Conservation (phyloP, 257 asterid genomes). For the Salvia miltiorrhiza region DNA sequence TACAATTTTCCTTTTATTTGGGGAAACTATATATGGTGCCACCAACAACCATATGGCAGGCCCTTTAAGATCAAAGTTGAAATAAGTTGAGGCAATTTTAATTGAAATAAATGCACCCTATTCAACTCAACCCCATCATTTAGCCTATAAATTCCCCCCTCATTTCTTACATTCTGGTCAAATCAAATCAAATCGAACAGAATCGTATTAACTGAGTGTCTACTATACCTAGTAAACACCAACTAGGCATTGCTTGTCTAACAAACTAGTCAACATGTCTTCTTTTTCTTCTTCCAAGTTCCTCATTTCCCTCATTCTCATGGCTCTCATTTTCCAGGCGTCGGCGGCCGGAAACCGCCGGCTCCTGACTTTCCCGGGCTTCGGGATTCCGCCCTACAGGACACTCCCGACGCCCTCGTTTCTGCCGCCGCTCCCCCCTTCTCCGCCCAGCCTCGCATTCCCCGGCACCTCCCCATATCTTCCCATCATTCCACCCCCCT, state of each 20-base stretch:
- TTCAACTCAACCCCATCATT: background rate
- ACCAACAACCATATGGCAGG: constrained; percentile 14
- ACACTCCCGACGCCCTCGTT: background rate
- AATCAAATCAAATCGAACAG: background rate
- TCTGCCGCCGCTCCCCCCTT: background rate
- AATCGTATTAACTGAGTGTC: background rate
- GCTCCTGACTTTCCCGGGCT: constrained; percentile 20
- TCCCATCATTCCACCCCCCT: constrained; percentile 13
- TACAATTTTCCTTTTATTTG: background rate
- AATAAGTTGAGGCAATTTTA: constrained; percentile 13
- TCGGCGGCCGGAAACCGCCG: constrained; percentile 24
- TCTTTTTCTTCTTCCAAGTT: constrained; percentile 25
- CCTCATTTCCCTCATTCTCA: constrained; percentile 13
- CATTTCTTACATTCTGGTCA: background rate
- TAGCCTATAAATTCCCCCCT: constrained; percentile 14
- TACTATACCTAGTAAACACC: background rate
- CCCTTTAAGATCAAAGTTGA: constrained; percentile 13
- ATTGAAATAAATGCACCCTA: background rate
- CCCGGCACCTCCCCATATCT: constrained; percentile 9
- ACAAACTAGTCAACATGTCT: constrained; percentile 18
- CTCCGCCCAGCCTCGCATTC: constrained; percentile 10
- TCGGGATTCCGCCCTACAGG: background rate
- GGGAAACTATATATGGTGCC: constrained; percentile 4
- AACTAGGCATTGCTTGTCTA: background rate
- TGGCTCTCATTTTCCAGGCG: constrained; percentile 14